Percentiles rank a stretch among this genome's conserved stretches.
Evolutionary conservation across 1,284 basidiomycete genomes (phyloP).

Genomic region (Mycena citricolor): DNA sequence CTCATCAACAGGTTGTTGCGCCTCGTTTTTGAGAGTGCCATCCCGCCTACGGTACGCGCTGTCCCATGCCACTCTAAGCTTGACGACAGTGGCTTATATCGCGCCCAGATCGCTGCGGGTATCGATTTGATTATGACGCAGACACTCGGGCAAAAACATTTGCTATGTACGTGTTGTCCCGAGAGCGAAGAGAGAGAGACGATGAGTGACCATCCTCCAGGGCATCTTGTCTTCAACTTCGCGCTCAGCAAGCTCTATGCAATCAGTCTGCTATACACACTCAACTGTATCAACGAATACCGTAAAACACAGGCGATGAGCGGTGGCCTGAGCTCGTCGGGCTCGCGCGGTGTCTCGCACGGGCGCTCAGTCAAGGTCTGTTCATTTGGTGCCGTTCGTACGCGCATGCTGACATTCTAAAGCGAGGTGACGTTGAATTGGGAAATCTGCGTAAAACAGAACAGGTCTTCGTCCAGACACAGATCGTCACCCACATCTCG

Average conservation of each 20-base stretch:
- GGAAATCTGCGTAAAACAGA: constrained; percentile 6
- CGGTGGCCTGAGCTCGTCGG: constrained; percentile 9
- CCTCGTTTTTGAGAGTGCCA: constrained; percentile 18
- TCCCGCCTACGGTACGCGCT: constrained; percentile 10
- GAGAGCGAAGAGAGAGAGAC: no score
- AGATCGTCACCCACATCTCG: constrained; percentile 17
- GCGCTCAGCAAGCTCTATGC: constrained; percentile 20
- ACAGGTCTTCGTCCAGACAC: constrained; percentile 18
- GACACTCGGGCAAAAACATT: constrained; percentile 3
- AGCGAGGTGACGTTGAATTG: constrained; percentile 17
- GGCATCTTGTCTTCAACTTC: constrained; percentile 20
- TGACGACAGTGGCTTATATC: no score
- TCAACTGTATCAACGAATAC: constrained; percentile 21
- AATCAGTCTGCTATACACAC: constrained; percentile 16
- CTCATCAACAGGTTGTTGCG: constrained; percentile 18
- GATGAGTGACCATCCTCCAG: constrained; percentile 4
- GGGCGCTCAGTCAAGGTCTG: background rate
- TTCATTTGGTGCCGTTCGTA: background rate
- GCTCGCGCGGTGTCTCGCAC: constrained; percentile 8
- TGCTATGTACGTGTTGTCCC: constrained; percentile 14
- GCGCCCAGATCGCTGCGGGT: constrained; percentile 8
- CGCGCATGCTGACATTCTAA: background rate
- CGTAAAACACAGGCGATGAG: constrained; percentile 9
- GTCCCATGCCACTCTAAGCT: background rate
- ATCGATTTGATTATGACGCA: constrained; percentile 20